Evolutionary conservation across 352 stramenopile genomes (phyloP).

Genomic region (Pilasporangium apinafurcum): DNA sequence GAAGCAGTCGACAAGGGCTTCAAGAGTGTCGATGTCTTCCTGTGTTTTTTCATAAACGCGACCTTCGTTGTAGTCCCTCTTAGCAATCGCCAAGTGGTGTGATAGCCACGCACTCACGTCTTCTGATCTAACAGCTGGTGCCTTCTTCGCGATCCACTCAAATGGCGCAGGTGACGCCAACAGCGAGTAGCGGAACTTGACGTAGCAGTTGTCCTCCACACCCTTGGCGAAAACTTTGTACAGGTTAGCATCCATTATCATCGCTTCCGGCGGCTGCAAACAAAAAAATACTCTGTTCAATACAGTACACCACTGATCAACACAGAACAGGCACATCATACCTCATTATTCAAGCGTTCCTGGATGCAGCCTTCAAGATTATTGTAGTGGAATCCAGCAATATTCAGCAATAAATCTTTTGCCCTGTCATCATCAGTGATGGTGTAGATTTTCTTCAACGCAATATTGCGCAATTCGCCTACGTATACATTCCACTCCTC

Average conservation of each 20-base stretch:
- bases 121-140: slow-evolving; percentile 4
- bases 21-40: slow-evolving; percentile 7
- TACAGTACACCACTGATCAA: too few relatives aligned
- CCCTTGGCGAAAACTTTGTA: slow-evolving; percentile 9
- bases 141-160: slow-evolving; percentile 23
- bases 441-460: too few relatives aligned
- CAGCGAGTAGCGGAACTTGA: slow-evolving; percentile 47
- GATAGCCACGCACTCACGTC: slow-evolving; percentile 24
- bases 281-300: too few relatives aligned
- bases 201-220: slow-evolving; percentile 27
- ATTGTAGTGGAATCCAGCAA: slow-evolving; percentile 26
- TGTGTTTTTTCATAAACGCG: slow-evolving; percentile 9
- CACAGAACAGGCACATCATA: background rate
- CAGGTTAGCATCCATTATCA: slow-evolving; percentile 3
- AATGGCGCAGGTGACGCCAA: slow-evolving; percentile 29
- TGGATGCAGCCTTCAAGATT: slow-evolving; percentile 20
- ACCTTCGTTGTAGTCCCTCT: slow-evolving; percentile 9
- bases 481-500: too few relatives aligned
- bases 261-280: background rate
- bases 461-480: too few relatives aligned
- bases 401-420: slow-evolving; percentile 12
- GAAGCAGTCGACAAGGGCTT: slow-evolving; percentile 19
- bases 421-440: too few relatives aligned
- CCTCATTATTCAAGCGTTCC: slow-evolving; percentile 5
- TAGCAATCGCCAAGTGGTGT: slow-evolving; percentile 11